These are phyloP conservation scores for Salvia sclarea DNA, from an alignment of 305 asterid genomes.

Conservation along the genomic window DNA sequence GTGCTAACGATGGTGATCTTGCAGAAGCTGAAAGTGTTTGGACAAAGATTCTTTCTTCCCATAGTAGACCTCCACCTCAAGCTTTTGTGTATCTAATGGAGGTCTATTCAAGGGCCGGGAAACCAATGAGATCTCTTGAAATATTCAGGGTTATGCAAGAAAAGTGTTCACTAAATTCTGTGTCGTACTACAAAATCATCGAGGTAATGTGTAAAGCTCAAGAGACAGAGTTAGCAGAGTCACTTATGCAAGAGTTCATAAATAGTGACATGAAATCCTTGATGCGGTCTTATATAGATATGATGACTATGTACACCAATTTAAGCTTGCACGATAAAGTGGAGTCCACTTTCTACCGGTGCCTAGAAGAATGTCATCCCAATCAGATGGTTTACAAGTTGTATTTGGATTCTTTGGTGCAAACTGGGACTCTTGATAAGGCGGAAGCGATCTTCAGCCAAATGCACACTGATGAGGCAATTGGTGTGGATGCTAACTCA, in stretches of 20 bases:
- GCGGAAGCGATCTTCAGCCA: constrained; percentile 73
- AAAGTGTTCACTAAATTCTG: constrained; percentile 41
- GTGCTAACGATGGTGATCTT: constrained; percentile 72
- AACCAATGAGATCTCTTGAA: constrained; percentile 61
- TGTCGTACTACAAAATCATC: constrained; percentile 66
- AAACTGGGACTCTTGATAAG: constrained; percentile 47
- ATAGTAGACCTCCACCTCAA: constrained; percentile 57
- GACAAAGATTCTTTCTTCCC: constrained; percentile 49
- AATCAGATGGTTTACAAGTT: constrained; percentile 51
- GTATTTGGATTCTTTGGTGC: constrained; percentile 76
- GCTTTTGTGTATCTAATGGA: constrained; percentile 77
- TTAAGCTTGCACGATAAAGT: constrained; percentile 56
- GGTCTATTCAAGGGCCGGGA: constrained; percentile 59
- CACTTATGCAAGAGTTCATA: constrained; percentile 66
- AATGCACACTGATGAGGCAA: constrained; percentile 55
- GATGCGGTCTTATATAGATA: constrained; percentile 62
- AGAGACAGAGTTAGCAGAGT: constrained; percentile 61
- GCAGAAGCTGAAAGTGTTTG: constrained; percentile 75
- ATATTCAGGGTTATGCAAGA: constrained; percentile 63
- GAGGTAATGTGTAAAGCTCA: constrained; percentile 67
- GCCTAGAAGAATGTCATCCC: constrained; percentile 61
- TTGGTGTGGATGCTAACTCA: constrained; percentile 63
- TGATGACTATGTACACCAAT: constrained; percentile 59
- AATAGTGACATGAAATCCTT: constrained; percentile 71
- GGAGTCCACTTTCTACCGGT: constrained; percentile 61